phyloP scores from a whole-genome alignment of 352 stramenopile genomes.

The Pythium monospermum region DNA sequence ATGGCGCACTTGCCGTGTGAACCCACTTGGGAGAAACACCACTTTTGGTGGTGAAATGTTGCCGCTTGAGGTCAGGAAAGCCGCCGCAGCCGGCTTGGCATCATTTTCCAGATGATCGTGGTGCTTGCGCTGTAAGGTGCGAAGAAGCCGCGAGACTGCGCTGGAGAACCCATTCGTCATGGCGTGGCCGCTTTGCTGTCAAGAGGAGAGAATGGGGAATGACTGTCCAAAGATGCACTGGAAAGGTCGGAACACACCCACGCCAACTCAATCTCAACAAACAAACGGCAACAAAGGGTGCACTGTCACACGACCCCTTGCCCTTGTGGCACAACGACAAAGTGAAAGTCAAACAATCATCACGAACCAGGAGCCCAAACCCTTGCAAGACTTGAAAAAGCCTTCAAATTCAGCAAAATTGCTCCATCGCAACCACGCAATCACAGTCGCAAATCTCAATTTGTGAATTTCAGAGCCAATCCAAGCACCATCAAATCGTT shows the following conservation, averaged over 20 bases:
- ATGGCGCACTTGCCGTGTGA: conserved; percentile 22
- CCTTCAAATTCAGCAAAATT: too few relatives aligned
- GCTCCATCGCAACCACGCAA: too few relatives aligned
- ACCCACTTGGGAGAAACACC: conserved; percentile 10
- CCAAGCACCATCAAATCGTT: too few relatives aligned
- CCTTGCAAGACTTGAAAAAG: too few relatives aligned
- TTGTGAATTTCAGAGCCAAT: too few relatives aligned
- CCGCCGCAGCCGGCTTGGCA: neutral
- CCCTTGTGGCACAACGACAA: too few relatives aligned
- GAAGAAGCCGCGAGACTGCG: conserved; percentile 18
- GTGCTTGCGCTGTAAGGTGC: conserved; percentile 12
- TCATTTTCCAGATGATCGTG: neutral
- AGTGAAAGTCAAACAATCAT: too few relatives aligned
- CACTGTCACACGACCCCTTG: too few relatives aligned
- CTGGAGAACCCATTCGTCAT: conserved; percentile 15
- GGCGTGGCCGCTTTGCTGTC: neutral
- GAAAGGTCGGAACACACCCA: too few relatives aligned
- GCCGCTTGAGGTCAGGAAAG: neutral
- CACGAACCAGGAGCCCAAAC: too few relatives aligned
- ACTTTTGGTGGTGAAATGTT: conserved; percentile 6
- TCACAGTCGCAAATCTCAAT: too few relatives aligned
- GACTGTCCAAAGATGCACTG: neutral
- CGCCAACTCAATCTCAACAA: too few relatives aligned
- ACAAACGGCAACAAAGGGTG: neutral
- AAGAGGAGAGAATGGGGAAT: neutral